Evolutionary conservation across 148 eudicot species (phyloP).

Genomic region (Rheum nobile): DNA sequence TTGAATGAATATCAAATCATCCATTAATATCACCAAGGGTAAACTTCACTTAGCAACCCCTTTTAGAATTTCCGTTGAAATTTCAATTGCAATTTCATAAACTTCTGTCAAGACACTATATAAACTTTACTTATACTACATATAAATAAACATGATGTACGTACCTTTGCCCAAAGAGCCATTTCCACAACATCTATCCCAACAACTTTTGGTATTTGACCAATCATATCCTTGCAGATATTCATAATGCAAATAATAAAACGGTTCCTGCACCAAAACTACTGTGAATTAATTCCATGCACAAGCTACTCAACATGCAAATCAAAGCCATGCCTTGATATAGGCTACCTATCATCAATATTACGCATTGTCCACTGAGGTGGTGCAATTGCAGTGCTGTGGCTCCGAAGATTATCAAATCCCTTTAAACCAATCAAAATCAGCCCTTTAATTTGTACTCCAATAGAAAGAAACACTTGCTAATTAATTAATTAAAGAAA

Average conservation of each 20-base stretch:
- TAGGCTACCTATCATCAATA: conserved; percentile 77
- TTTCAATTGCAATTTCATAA: too few species aligned
- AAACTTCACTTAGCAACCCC: too few species aligned
- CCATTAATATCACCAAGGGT: too few species aligned
- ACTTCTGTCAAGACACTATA: not conserved
- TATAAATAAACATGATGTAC: too few species aligned
- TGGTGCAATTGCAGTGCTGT: conserved; percentile 55
- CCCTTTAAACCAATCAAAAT: conserved; percentile 36
- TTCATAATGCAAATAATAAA: conserved; percentile 66
- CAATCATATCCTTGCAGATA: conserved; percentile 71
- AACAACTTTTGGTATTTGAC: conserved; percentile 86
- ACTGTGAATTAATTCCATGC: not conserved
- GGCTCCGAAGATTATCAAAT: conserved; percentile 96
- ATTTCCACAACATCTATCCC: conserved; percentile 98
- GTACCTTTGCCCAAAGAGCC: conserved; percentile 99
- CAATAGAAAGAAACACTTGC: too few species aligned
- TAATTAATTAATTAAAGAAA: not conserved
- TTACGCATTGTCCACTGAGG: conserved; percentile 99
- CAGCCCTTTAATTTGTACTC: too few species aligned
- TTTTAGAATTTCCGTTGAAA: too few species aligned
- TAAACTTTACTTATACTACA: not conserved
- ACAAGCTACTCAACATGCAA: not conserved
- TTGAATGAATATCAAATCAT: not conserved
- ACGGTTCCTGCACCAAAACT: conserved; percentile 52
- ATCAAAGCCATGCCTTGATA: not conserved